Percentiles rank a stretch among this genome's conserved stretches.
These are phyloP conservation scores for Phytophthora syringae DNA, from an alignment of 352 stramenopile genomes.

Conservation along the genomic window DNA sequence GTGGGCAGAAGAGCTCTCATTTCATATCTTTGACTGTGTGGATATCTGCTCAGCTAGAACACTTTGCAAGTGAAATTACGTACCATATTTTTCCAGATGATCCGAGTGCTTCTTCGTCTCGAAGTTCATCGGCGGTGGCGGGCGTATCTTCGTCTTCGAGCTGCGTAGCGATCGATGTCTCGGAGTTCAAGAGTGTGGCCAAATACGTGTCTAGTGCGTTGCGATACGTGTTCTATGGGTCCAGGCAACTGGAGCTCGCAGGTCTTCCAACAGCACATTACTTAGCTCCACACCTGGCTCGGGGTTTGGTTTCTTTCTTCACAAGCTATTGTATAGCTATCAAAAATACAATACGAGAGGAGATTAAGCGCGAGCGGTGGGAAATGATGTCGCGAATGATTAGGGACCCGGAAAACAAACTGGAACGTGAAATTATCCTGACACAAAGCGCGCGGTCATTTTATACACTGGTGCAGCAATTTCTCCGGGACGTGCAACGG, in stretches of 20 bases:
- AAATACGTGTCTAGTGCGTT: slow-evolving; percentile 80
- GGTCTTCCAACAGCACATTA: slow-evolving; percentile 79
- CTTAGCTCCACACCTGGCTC: slow-evolving; percentile 68
- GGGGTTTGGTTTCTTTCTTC: slow-evolving; percentile 65
- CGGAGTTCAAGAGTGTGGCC: slow-evolving; percentile 79
- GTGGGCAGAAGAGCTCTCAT: slow-evolving; percentile 71
- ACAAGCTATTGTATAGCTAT: slow-evolving; percentile 72
- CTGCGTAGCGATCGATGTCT: slow-evolving; percentile 65
- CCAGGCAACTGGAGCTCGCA: slow-evolving; percentile 77
- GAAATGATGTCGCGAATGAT: slow-evolving; percentile 77
- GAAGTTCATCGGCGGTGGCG: slow-evolving; percentile 18
- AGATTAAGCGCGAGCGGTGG: slow-evolving; percentile 87
- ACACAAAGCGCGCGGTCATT: slow-evolving; percentile 80
- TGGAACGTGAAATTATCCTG: slow-evolving; percentile 79
- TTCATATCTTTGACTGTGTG: slow-evolving; percentile 84
- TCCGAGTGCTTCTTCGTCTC: slow-evolving; percentile 32
- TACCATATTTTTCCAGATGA: slow-evolving; percentile 80
- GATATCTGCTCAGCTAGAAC: slow-evolving; percentile 81
- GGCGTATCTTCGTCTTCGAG: slow-evolving; percentile 12
- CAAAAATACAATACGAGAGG: slow-evolving; percentile 67
- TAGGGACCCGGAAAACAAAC: slow-evolving; percentile 69
- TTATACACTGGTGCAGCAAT: slow-evolving; percentile 85
- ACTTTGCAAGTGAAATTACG: slow-evolving; percentile 76
- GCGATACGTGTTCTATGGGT: slow-evolving; percentile 84
- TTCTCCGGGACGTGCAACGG: slow-evolving; percentile 75